Base-by-base conservation (phyloP, 768 basidiomycete genomes). In the Rhodocollybia butyracea region DNA sequence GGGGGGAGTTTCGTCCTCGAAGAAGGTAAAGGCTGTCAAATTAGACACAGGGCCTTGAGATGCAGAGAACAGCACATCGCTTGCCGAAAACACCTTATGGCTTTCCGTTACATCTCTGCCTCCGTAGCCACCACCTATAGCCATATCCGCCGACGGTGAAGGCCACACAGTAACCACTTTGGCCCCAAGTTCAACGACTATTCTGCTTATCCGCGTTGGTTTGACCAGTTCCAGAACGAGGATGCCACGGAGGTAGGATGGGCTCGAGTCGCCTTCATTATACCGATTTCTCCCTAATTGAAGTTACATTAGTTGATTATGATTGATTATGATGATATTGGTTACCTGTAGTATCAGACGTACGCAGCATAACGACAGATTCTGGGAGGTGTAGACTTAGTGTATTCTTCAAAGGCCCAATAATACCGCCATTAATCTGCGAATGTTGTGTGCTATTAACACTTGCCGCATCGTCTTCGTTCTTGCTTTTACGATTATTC, bases 151-250 rank as follows among this genome's bases (percentile, higher is more conserved):
- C n/a, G n/a, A n/a, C n/a, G n/a, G n/a, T n/a, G n/a, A n/a, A n/a
- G 88, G 85, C 88, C 93, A 97, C 34, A 84, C 80, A 3, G 86
- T 89, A 22, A 77, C 71, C 2, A 86, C 77, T 56, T 76, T 87
- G 2, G 90, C 94, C 42, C 84, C 75, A 21, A 99, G 72, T 66
- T 86, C 83, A 36, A 97, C 76, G 54, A 87, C 86, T 55, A 99
- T 94, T 63, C 85, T 89, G 30, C 88, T 86, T 60, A 99, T 86
- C 67, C 85, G 85, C 51, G 85, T 94, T 0, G 94, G 85, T 66
- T 96, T 96, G 29, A 75, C 73, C 11, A 81, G 68, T 26, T 77
- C 72, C 17, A 80, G 65, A 2, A 81, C 80, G 53, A 89, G 72
- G 13, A 91, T 67, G 11, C 88, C 89, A 19, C 89, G 75, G 32